A percentile compares a stretch with the other conserved stretches of the same genome.
Evolutionary conservation across 2,329 filamentous ascomycete species (phyloP).

Genomic region (Penicillium rolfsii): DNA sequence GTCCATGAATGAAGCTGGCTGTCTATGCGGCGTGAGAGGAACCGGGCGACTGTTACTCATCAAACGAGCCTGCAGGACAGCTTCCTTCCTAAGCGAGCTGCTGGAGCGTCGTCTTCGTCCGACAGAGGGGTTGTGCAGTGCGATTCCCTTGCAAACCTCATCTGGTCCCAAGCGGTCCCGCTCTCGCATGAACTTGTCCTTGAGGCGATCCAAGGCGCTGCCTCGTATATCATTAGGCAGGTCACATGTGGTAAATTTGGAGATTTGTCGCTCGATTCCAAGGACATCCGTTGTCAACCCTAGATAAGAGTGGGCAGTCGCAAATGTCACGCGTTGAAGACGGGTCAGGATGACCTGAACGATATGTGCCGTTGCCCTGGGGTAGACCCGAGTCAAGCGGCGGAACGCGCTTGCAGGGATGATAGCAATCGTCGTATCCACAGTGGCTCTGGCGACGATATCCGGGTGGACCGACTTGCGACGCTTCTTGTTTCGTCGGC

Average conservation of each 20-base stretch:
- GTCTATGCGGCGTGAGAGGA: constrained; percentile 21
- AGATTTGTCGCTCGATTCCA: constrained; percentile 90
- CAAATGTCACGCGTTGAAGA: constrained; percentile 89
- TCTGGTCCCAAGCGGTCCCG: constrained; percentile 78
- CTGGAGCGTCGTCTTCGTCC: constrained; percentile 72
- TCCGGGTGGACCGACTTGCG: constrained; percentile 86
- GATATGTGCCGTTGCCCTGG: constrained; percentile 94
- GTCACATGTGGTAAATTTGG: constrained; percentile 87
- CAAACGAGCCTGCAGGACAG: constrained; percentile 68
- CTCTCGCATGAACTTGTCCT: constrained; percentile 89
- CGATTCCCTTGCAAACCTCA: constrained; percentile 88
- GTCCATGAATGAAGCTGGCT: constrained; percentile 31
- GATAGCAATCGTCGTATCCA: constrained; percentile 97
- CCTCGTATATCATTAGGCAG: constrained; percentile 89
- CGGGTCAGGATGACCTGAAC: constrained; percentile 96
- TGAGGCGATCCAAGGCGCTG: constrained; percentile 77
- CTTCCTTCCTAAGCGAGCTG: constrained; percentile 77
- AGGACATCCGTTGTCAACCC: constrained; percentile 90
- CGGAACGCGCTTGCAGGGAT: constrained; percentile 96
- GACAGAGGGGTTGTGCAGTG: constrained; percentile 78
- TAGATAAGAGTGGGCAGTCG: constrained; percentile 92
- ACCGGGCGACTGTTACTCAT: constrained; percentile 46
- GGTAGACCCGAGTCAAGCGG: constrained; percentile 88
- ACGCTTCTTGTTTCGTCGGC: constrained; percentile 36
- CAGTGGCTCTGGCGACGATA: constrained; percentile 91